Evolutionary conservation across 1,284 basidiomycete genomes (phyloP).

Genomic region (Ganoderma lingzhi): DNA sequence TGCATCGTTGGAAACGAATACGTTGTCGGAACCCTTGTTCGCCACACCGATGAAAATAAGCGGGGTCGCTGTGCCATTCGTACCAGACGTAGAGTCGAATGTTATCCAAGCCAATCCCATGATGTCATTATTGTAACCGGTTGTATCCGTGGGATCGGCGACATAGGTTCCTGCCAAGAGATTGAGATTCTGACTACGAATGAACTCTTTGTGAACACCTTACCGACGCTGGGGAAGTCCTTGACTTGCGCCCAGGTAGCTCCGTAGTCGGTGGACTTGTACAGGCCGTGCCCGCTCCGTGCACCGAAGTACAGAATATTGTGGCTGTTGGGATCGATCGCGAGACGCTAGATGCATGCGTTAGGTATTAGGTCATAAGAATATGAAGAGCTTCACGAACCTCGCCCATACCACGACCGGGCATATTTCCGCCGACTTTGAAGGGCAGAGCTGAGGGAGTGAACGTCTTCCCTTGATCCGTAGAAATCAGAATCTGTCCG

Average conservation of each 20-base stretch:
- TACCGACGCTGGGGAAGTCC: constrained; percentile 62
- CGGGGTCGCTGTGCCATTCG: constrained; percentile 59
- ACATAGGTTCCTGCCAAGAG: constrained; percentile 56
- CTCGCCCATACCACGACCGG: constrained; percentile 62
- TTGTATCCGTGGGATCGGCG: constrained; percentile 61
- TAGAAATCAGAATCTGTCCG: constrained; percentile 69
- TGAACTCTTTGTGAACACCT: constrained; percentile 15
- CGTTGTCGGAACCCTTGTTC: constrained; percentile 57
- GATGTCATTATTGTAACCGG: constrained; percentile 63
- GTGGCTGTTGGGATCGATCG: constrained; percentile 68
- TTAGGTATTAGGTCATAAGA: neutral
- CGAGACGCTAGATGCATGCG: constrained; percentile 55
- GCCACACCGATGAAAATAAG: constrained; percentile 76
- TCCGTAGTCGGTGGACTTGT: constrained; percentile 68
- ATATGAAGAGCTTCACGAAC: constrained; percentile 29
- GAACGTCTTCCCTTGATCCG: constrained; percentile 64
- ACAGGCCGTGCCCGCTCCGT: constrained; percentile 67
- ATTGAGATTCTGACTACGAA: neutral
- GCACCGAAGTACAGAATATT: constrained; percentile 69
- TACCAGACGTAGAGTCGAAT: constrained; percentile 66
- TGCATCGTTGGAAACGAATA: constrained; percentile 64
- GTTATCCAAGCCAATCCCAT: constrained; percentile 71
- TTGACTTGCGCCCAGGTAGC: constrained; percentile 64
- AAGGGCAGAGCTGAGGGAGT: constrained; percentile 60
- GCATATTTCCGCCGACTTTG: constrained; percentile 76